Evolutionary conservation across 2,329 filamentous ascomycete species (phyloP).

Genomic region (Aureobasidium leucospermi): DNA sequence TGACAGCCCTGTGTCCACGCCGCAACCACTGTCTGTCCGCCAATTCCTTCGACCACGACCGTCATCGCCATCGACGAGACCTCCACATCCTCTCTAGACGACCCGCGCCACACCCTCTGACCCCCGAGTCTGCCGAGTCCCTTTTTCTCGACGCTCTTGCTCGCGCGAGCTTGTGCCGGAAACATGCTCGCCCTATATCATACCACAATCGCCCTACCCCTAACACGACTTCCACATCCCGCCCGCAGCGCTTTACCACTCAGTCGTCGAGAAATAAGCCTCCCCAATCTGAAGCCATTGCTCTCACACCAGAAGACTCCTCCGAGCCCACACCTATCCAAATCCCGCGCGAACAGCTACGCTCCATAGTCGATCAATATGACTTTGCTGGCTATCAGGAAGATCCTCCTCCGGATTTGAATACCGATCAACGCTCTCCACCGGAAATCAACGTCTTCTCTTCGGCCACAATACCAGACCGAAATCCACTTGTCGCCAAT

Average conservation of each 20-base stretch:
- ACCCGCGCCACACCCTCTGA: neutral
- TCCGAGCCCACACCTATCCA: neutral
- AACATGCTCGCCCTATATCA: constrained; percentile 16
- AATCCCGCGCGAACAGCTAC: constrained; percentile 37
- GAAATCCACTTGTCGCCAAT: neutral
- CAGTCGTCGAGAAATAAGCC: neutral
- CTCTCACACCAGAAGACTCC: neutral
- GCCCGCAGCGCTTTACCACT: neutral
- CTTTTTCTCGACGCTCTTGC: constrained; percentile 13
- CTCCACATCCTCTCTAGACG: constrained; percentile 1
- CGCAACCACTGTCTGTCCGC: neutral
- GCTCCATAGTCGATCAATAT: constrained; percentile 39
- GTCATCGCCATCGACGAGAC: neutral
- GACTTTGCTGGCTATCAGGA: constrained; percentile 1
- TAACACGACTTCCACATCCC: neutral
- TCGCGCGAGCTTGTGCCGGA: constrained; percentile 12
- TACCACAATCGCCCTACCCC: neutral
- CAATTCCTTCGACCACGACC: neutral
- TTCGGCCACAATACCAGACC: neutral
- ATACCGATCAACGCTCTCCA: neutral
- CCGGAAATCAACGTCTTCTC: neutral
- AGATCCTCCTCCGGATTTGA: neutral
- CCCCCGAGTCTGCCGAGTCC: constrained; percentile 10
- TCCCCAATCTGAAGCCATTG: neutral
- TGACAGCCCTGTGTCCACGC: constrained; percentile 13